Conservation (phyloP, 768 basidiomycete species). For the Podaxis mareebaensis region DNA sequence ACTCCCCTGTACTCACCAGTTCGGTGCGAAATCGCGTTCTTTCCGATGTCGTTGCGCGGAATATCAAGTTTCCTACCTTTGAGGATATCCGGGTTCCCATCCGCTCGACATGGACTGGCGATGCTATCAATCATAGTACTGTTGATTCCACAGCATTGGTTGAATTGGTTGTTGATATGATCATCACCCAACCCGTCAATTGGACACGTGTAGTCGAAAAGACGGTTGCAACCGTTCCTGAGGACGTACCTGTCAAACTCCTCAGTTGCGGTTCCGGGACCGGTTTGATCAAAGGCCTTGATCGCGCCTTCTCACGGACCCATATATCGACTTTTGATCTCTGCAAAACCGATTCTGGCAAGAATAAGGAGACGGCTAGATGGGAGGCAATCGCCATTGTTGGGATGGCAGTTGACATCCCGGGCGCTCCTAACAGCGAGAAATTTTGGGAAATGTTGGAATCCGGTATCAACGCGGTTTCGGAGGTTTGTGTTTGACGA, state of each 20-base stretch:
- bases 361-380: conserved; percentile 8
- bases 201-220: conserved; percentile 47
- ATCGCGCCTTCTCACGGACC: conserved; percentile 31
- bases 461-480: conserved; percentile 53
- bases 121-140: conserved; percentile 26
- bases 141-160: conserved; percentile 32
- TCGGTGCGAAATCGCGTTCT: conserved; percentile 41
- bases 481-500: conserved; percentile 42
- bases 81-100: conserved; percentile 48
- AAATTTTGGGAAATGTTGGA: conserved; percentile 63
- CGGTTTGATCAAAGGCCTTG: conserved; percentile 38
- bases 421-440: conserved; percentile 48
- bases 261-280: conserved; percentile 53
- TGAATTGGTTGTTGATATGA: conserved; percentile 46
- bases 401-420: conserved; percentile 67
- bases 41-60: conserved; percentile 41
- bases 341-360: conserved; percentile 23
- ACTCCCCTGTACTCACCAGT: conserved; percentile 35
- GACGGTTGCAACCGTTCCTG: conserved; percentile 25
- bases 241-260: conserved; percentile 30
- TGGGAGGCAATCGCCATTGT: conserved; percentile 62
- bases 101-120: conserved; percentile 47
- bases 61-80: conserved; percentile 52
- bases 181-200: conserved; percentile 51
- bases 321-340: conserved; percentile 23